Base-by-base conservation (phyloP, 441 rosid genomes). In the Gossypium schwendimanii region DNA sequence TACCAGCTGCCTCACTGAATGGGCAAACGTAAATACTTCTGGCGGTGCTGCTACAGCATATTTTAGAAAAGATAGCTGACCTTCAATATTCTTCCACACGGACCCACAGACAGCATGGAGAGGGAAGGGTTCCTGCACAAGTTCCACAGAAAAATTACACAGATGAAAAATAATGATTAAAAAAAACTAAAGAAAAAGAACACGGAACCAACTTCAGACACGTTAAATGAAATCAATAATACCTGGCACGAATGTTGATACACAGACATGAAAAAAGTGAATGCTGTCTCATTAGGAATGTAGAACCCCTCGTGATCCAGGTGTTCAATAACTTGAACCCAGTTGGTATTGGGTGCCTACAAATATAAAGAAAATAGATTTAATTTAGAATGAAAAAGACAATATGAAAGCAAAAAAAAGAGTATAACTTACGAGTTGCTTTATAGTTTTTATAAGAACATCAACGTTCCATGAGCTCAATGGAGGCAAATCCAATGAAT, bases 241-340 rank as follows among this genome's bases (percentile, higher is more conserved):
- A 96, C 99, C 94, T 86, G 89, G 84, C 90, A 91, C 8, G 97
- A 93, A 75, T 81, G 83, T 78, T 84, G 84, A 80, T 91, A 96
- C 28, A 87, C 73, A 74, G 92, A 87, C 94, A 91, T 90, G 59
- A 96, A 84, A 75, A 96, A 85, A 45, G 87, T 76, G 80, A 96
- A 92, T 14, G 97, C 91, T 57, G 90, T 97, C 81, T 89, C 96
- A 60, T 79, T 85, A 58, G 98, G 97, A 79, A 93, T 80, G 78
- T 79, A 84, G 83, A 96, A 96, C 50, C 97, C 98, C 66, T 91
- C 97, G 47, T 96, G 84, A 85, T 96, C 99, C 72, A 96, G 85
- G 74, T 84, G 82, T 78, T 91, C 97, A 75, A 91, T 74, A 62
- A 93, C 98, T 75, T 75, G 79, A 63, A 79, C 76, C 99, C 97